Evolutionary conservation across 2,329 filamentous ascomycete species (phyloP), one percentile per base, ranked within the genome.

Genomic region (Hypoxylon sp.): DNA sequence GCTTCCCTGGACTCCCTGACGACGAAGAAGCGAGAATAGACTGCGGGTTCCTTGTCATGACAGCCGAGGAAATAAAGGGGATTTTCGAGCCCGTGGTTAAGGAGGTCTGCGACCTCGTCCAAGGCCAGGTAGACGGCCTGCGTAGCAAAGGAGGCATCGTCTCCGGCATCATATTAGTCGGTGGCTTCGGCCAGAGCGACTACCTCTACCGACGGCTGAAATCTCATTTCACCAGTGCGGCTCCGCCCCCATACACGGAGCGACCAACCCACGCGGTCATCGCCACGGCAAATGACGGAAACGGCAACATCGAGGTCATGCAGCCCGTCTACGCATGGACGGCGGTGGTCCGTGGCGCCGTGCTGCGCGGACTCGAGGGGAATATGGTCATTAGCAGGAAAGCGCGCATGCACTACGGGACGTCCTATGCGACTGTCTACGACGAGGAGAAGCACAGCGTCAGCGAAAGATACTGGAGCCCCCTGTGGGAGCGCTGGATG

Each of bases 311-410:
- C 42, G 91, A 94, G 79, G 91, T 95, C 30, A 92, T 95, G 87
- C 92, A 95, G 79, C 91, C 92, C 0, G 86, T 94, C 58, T 92
- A 95, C 77, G 91, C 92, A 1, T 94, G 92, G 92, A 94, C 92
- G 6, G 91, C 92, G 0, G 92, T 94, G 1, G 92, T 95, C 4
- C 85, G 92, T 66, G 92, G 92, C 6, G 92, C 92, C 0, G 92
- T 94, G 7, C 80, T 95, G 58, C 84, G 92, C 54, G 92, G 92
- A 0, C 79, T 95, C 14, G 92, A 95, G 78, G 92, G 92, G 17
- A 93, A 90, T 77, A 92, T 94, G 87, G 92, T 95, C 6, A 88
- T 94, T 64, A 92, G 89, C 66, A 84, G 92, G 54, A 89, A 91
- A 78, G 90, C 91, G 53, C 86, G 92, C 71, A 92, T 90, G 86